Base-by-base conservation (phyloP, 2,329 filamentous ascomycete species). In the Monosporascus sp. region DNA sequence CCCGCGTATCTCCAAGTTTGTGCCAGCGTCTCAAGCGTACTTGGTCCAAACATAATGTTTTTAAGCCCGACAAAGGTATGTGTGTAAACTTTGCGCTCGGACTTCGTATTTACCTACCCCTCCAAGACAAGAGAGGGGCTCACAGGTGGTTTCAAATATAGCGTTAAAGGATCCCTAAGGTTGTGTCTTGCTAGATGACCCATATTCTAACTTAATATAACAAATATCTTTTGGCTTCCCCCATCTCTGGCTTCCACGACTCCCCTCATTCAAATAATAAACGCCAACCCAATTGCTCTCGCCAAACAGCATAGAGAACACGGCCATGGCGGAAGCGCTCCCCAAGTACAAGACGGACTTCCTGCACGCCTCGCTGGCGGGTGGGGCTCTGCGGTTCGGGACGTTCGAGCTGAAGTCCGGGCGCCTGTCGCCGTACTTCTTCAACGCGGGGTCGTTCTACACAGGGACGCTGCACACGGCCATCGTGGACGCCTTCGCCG, bases 381-480 rank as follows among this genome's bases (percentile, higher is more conserved):
- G 85, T 63, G 80, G 81, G 58, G 85, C 89, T 64, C 82, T 94
- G 61, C 88, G 86, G 66, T 94, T 94, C 70, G 90, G 90, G 71
- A 85, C 80, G 68, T 94, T 90, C 75, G 89, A 87, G 63, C 84
- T 99, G 68, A 99, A 99, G 77, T 97, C 92, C 51, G 89, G 90
- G 73, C 89, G 93, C 66, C 79, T 79, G 64, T 96, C 91, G 14
- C 94, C 94, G 43, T 97, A 97, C 81, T 97, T 97, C 79, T 96
- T 97, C 85, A 97, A 96, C 73, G 91, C 92, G 47, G 91, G 92
- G 55, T 84, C 89, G 65, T 95, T 97, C 74, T 91, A 94, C 78
- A 86, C 86, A 50, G 88, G 87, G 22, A 80, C 86, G 57, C 82
- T 96, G 31, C 84, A 95, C 58, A 82, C 81, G 58, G 84, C 91